Evolutionary conservation across 1,139 yeast genomes (phyloP), one percentile per base, ranked within the genome.

Genomic region (Suhomyces maxii): DNA sequence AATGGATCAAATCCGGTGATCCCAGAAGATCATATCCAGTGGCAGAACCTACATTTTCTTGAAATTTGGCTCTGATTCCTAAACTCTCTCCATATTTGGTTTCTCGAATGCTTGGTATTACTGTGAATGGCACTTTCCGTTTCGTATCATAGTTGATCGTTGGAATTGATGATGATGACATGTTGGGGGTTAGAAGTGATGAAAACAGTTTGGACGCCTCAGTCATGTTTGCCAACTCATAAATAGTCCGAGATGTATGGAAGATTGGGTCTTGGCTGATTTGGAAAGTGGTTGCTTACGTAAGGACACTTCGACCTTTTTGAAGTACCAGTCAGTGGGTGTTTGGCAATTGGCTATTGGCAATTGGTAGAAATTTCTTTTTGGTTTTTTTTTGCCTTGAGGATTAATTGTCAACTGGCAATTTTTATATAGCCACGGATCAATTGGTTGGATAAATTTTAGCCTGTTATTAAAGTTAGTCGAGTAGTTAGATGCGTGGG

Each of bases 1-100:
- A 65, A 54, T 73, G 78, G 10, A 72, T 46, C 46, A 73, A 60
- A 53, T 73, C 77, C 2, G 76, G 68, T 0, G 76, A 72, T 0
- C 79, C 79, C 32, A 51, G 12, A 6, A 39, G 37, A 26, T 46
- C 45, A 32, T 40, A 37, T 10, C 41, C 47, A 6, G 41, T 12
- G 3, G 39, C 23, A 23, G 46, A 32, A 12, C 57, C 60, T 8
- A 55, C 48, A 3, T 49, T 49, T 36, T 54, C 63, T 35, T 63
- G 66, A 26, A 56, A 54, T 37, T 52, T 49, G 12, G 59, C 30
- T 10, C 75, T 49, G 34, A 56, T 45, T 2, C 66, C 68, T 13
- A 69, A 49, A 2, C 65, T 55, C 44, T 64, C 65, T 6, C 74
- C 72, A 47, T 60, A 69, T 28, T 53, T 46, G 13, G 58, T 42